phyloP scores from a whole-genome alignment of 2,329 filamentous ascomycete species.

The Akanthomyces muscarius region DNA sequence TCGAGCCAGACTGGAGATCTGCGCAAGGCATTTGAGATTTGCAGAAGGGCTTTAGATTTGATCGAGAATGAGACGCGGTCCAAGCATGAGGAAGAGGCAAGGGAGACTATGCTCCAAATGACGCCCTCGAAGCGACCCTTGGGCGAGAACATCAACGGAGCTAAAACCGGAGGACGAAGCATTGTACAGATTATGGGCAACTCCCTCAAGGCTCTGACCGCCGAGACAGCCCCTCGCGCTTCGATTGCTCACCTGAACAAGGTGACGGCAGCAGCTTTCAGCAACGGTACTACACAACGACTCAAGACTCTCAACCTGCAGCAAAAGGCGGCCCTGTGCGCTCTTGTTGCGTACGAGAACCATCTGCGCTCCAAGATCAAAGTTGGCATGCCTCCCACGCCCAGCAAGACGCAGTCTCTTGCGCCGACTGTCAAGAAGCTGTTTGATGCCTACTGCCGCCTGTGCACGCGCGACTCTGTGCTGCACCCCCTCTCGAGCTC shows the following conservation, averaged over 20 bases:
- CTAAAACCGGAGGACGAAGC: slow-evolving; percentile 39
- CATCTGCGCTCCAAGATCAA: slow-evolving; percentile 53
- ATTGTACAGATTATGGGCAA: slow-evolving; percentile 45
- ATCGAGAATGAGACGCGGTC: slow-evolving; percentile 79
- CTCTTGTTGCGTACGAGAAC: slow-evolving; percentile 81
- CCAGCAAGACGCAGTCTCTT: slow-evolving; percentile 55
- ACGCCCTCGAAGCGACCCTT: slow-evolving; percentile 73
- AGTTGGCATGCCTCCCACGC: slow-evolving; percentile 43
- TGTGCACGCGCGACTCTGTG: slow-evolving; percentile 84
- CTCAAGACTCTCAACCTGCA: slow-evolving; percentile 88
- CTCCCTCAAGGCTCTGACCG: slow-evolving; percentile 61
- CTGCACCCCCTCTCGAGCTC: slow-evolving; percentile 85
- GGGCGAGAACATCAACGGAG: slow-evolving; percentile 72
- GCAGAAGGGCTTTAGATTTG: slow-evolving; percentile 81
- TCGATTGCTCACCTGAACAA: slow-evolving; percentile 89
- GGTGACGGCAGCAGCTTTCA: slow-evolving; percentile 84
- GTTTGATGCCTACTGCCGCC: slow-evolving; percentile 75
- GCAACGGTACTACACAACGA: slow-evolving; percentile 80
- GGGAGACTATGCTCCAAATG: slow-evolving; percentile 53
- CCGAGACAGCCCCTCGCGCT: slow-evolving; percentile 79
- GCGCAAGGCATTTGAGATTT: slow-evolving; percentile 92
- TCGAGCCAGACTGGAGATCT: slow-evolving; percentile 91
- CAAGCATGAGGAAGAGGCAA: slow-evolving; percentile 62
- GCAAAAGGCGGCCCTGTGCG: slow-evolving; percentile 91
- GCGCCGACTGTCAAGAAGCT: slow-evolving; percentile 80